A percentile compares a stretch with the other conserved stretches of the same genome.
Evolutionary conservation across 2,329 filamentous ascomycete genomes (phyloP).

Genomic region (Penicillium sp.): DNA sequence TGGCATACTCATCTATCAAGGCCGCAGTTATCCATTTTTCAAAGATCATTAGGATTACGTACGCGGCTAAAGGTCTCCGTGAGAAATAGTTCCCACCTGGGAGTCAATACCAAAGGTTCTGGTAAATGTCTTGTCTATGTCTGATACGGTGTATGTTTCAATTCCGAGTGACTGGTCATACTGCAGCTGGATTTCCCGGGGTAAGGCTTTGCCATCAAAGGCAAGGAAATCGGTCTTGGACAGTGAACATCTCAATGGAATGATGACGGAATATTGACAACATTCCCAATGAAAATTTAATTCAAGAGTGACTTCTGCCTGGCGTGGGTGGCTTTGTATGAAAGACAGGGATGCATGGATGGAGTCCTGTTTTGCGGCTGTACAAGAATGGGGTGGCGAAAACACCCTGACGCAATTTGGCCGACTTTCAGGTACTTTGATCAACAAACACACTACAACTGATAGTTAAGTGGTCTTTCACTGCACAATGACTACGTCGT

Average conservation of each 20-base stretch:
- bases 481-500: background rate
- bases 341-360: background rate
- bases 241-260: background rate
- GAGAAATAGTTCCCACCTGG: conserved; percentile 57
- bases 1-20: conserved; percentile 54
- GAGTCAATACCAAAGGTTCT: background rate
- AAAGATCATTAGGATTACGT: conserved; percentile 49
- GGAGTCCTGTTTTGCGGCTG: background rate
- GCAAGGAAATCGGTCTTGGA: background rate
- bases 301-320: background rate
- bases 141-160: background rate
- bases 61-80: conserved; percentile 39
- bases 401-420: background rate
- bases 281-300: background rate
- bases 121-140: too few relatives aligned
- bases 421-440: background rate
- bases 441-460: background rate
- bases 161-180: background rate
- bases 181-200: background rate
- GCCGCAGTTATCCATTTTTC: conserved; percentile 53
- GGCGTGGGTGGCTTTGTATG: background rate
- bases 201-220: background rate
- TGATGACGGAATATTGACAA: background rate
- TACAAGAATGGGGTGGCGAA: background rate
- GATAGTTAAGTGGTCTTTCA: background rate